Evolutionary conservation across 2,329 filamentous ascomycete species (phyloP), one percentile per base, ranked within the genome.

Genomic region (Dactylonectria macrodidyma): DNA sequence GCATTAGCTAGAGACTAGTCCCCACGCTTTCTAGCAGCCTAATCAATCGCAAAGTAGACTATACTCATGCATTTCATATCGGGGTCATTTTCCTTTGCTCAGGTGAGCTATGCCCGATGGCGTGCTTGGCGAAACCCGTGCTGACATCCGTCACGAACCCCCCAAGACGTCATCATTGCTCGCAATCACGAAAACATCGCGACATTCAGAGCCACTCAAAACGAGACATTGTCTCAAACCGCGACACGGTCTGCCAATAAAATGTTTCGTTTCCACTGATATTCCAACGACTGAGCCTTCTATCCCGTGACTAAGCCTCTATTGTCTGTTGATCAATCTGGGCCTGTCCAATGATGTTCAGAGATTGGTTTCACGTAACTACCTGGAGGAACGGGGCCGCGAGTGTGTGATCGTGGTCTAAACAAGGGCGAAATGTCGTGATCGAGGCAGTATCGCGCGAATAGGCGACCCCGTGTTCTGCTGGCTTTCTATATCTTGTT

Each of bases 161-260:
- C 6, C 19, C 51, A 54, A 54, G n/a, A 36, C 51, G 51, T 36
- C 51, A 54, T 54, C 51, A 8, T 5, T 30, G 33, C 33, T 19
- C 22, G n/a, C n/a, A 22, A 54, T 54, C 51, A 54, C 51, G 51
- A 54, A 36, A 36, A 36, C 11, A 22, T 54, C 51, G 33, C 51
- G n/a, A 54, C 51, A 24, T 47, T 10, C 11, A 47, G 19, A 47
- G 11, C n/a, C n/a, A 34, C 51, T 36, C n/a, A 44, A 38, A 19
- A 33, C 19, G 33, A 47, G 19, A 6, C 46, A 11, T 12, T 47
- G 46, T 24, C 46, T n/a, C 51, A 11, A 36, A 54, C 34, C n/a
- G 22, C 2, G 8, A 4, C 33, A 9, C n/a, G 1, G 8, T 5
- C 50, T 34, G 5, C 51, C 51, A 54, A 54, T 54, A 30, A 54